Conservation (phyloP, 2,329 filamentous ascomycete genomes). For the Phialocephala sp. region DNA sequence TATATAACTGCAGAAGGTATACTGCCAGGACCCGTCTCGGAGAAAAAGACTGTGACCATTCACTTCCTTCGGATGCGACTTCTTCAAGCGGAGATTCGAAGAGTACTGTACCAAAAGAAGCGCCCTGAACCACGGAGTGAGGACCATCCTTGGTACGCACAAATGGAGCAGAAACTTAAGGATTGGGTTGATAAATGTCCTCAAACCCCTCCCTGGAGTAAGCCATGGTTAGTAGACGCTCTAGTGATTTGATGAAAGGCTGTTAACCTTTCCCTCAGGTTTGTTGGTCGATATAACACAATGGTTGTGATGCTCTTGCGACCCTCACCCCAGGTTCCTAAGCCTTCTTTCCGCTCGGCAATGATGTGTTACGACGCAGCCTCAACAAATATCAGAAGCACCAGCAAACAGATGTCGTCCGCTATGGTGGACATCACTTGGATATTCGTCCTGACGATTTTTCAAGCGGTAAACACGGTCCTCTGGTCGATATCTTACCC, state of each 20-base stretch:
- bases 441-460: slow-evolving; percentile 89
- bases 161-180: slow-evolving; percentile 79
- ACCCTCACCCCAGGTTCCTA: slow-evolving; percentile 89
- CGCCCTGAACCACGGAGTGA: slow-evolving; percentile 77
- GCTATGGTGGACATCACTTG: slow-evolving; percentile 86
- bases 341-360: slow-evolving; percentile 80
- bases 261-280: slow-evolving; percentile 52
- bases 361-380: slow-evolving; percentile 83
- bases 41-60: slow-evolving; percentile 87
- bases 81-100: slow-evolving; percentile 84
- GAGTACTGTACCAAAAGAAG: slow-evolving; percentile 86
- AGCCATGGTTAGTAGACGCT: slow-evolving; percentile 68
- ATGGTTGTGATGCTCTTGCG: slow-evolving; percentile 89
- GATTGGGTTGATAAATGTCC: slow-evolving; percentile 82
- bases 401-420: slow-evolving; percentile 78
- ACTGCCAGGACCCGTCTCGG: slow-evolving; percentile 70
- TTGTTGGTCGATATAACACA: slow-evolving; percentile 75
- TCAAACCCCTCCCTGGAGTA: slow-evolving; percentile 72
- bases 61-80: slow-evolving; percentile 94
- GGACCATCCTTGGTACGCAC: slow-evolving; percentile 82
- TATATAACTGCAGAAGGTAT: slow-evolving; percentile 83
- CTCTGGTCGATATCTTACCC: slow-evolving; percentile 91
- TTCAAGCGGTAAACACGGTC: slow-evolving; percentile 89
- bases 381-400: slow-evolving; percentile 79
- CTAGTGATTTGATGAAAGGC: slow-evolving; percentile 30